Conservation (phyloP, 2,329 filamentous ascomycete species). For the Fonsecaea nubica region DNA sequence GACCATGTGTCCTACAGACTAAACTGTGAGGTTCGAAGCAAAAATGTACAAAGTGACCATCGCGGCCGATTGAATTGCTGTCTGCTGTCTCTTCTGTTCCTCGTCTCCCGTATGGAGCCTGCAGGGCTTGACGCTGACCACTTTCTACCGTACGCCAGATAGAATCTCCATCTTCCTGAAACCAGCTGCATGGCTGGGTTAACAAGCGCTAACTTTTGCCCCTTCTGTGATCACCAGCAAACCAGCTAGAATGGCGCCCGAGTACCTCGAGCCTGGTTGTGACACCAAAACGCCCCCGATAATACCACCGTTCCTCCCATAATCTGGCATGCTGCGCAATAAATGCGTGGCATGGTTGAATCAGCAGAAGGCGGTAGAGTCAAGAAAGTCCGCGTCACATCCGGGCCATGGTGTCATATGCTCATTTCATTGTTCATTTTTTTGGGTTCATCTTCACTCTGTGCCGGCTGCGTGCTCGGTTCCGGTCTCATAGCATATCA, state of each 20-base stretch:
- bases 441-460: background rate
- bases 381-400: background rate
- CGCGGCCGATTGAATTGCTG: background rate
- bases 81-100: background rate
- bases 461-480: background rate
- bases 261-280: background rate
- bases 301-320: background rate
- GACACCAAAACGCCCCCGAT: background rate
- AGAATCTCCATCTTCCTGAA: background rate
- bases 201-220: background rate
- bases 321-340: background rate
- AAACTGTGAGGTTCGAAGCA: background rate
- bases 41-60: background rate
- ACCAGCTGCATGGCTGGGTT: background rate
- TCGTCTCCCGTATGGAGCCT: background rate
- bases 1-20: background rate
- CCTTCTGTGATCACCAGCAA: background rate
- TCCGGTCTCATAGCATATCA: background rate
- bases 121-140: background rate
- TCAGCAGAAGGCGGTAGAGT: background rate
- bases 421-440: constrained; percentile 5
- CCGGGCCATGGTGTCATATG: background rate
- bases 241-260: background rate
- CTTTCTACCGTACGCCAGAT: background rate
- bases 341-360: background rate